Conservation (phyloP, 768 basidiomycete genomes). For the Sarcodon aspratus region DNA sequence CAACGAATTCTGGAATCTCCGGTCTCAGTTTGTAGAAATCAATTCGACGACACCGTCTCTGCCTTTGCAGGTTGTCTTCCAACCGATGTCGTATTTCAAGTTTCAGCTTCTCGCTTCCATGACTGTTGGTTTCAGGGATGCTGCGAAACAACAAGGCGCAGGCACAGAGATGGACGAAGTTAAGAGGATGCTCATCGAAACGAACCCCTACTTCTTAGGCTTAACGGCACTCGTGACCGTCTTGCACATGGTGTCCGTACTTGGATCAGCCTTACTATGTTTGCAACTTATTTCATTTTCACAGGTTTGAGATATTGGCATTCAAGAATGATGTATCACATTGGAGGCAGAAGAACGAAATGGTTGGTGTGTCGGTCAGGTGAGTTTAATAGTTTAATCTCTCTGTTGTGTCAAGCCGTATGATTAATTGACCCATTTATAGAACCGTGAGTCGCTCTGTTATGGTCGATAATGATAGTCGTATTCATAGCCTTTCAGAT, state of each 20-base stretch:
- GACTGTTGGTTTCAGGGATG: constrained; percentile 81
- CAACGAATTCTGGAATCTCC: constrained; percentile 92
- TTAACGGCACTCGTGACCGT: constrained; percentile 79
- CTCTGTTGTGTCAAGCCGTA: constrained; percentile 5
- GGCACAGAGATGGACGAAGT: constrained; percentile 82
- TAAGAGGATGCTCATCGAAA: constrained; percentile 87
- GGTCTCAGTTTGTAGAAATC: constrained; percentile 72
- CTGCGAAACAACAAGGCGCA: constrained; percentile 61
- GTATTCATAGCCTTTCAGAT: constrained; percentile 29
- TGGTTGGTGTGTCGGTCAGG: constrained; percentile 93
- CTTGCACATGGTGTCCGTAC: constrained; percentile 65
- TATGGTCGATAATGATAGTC: neutral
- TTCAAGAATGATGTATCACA: constrained; percentile 94
- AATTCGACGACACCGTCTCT: constrained; percentile 72
- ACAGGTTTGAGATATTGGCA: constrained; percentile 88
- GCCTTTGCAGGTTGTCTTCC: constrained; percentile 74
- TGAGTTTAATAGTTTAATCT: constrained; percentile 19
- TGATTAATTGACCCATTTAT: constrained; percentile 1
- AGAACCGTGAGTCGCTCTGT: constrained; percentile 1
- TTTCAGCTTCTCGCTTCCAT: constrained; percentile 81
- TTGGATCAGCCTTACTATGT: neutral
- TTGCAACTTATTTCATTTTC: neutral
- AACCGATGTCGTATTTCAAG: constrained; percentile 79
- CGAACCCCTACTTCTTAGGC: constrained; percentile 79
- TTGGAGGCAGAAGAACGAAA: constrained; percentile 90